Conservation (phyloP, 2,329 filamentous ascomycete species). For the Aspergillus pseudoterreus region DNA sequence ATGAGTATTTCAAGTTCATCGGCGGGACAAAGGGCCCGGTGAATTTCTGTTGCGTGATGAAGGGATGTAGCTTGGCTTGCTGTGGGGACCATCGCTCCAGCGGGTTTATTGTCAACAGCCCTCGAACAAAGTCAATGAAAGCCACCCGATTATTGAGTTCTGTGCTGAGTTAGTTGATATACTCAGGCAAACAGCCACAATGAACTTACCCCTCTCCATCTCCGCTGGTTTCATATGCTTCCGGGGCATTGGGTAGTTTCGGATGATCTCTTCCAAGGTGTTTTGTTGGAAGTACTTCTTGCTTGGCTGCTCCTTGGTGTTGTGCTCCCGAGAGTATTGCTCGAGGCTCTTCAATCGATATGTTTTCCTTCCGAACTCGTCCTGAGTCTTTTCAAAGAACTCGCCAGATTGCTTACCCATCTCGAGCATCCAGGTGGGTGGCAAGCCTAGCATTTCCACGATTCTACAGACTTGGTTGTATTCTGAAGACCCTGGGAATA, state of each 20-base stretch:
- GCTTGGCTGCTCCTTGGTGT: conserved; percentile 96
- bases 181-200: neutral
- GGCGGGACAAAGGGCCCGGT: conserved; percentile 94
- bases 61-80: conserved; percentile 94
- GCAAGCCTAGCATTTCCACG: conserved; percentile 95
- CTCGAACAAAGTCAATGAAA: conserved; percentile 97
- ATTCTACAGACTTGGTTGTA: conserved; percentile 98
- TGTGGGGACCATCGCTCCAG: conserved; percentile 96
- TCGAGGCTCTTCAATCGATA: conserved; percentile 97
- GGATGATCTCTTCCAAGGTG: conserved; percentile 93
- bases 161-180: conserved; percentile 40
- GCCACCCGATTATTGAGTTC: conserved; percentile 98
- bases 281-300: conserved; percentile 99
- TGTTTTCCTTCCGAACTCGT: conserved; percentile 87
- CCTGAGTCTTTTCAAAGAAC: conserved; percentile 89
- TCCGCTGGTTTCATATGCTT: conserved; percentile 99
- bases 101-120: conserved; percentile 88
- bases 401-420: conserved; percentile 97
- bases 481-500: conserved; percentile 96
- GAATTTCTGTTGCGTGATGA: conserved; percentile 97
- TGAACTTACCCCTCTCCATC: conserved; percentile 78
- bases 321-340: conserved; percentile 92
- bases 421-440: conserved; percentile 98
- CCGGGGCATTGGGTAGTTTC: conserved; percentile 94
- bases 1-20: conserved; percentile 90